phyloP scores from a whole-genome alignment of 2,329 filamentous ascomycete species.

The Penicillium sp. region DNA sequence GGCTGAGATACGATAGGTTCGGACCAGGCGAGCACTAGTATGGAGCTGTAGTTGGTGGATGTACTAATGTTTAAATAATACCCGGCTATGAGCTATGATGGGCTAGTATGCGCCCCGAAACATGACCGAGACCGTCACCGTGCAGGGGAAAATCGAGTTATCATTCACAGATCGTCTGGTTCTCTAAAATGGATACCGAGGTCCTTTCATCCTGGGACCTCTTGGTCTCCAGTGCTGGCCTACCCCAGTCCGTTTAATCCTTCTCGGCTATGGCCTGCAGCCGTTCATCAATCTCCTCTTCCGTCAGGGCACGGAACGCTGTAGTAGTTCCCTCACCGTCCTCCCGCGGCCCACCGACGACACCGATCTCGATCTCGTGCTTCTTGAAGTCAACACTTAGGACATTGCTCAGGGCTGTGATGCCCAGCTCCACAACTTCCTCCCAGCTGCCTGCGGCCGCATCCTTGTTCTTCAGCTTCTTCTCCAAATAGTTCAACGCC shows the following conservation, averaged over 20 bases:
- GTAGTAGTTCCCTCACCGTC: conserved; percentile 81
- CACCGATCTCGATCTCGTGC: conserved; percentile 95
- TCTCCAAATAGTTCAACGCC: conserved; percentile 96
- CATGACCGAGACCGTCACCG: conserved; percentile 14
- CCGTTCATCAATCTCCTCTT: conserved; percentile 97
- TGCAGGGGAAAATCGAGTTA: conserved; percentile 17
- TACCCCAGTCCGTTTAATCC: conserved; percentile 63
- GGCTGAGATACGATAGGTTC: not conserved
- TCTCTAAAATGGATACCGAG: conserved; percentile 10
- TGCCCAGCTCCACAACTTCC: conserved; percentile 95
- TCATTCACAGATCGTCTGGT: conserved; percentile 23
- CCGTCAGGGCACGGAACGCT: conserved; percentile 83
- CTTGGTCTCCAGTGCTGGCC: conserved; percentile 19
- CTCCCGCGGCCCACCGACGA: conserved; percentile 82
- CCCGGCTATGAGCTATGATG: not conserved
- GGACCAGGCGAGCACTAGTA: not conserved
- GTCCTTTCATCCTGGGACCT: conserved; percentile 14
- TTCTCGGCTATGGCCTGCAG: conserved; percentile 98
- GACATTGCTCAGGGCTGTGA: conserved; percentile 91
- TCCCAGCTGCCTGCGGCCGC: conserved; percentile 89
- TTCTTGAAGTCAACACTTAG: conserved; percentile 99
- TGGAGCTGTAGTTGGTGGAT: not conserved
- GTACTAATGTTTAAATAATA: not conserved
- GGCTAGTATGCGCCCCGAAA: conserved; percentile 7
- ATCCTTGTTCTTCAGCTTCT: conserved; percentile 99